Base-by-base conservation (phyloP, 73 alveolate species). In the Stentor coeruleus region DNA sequence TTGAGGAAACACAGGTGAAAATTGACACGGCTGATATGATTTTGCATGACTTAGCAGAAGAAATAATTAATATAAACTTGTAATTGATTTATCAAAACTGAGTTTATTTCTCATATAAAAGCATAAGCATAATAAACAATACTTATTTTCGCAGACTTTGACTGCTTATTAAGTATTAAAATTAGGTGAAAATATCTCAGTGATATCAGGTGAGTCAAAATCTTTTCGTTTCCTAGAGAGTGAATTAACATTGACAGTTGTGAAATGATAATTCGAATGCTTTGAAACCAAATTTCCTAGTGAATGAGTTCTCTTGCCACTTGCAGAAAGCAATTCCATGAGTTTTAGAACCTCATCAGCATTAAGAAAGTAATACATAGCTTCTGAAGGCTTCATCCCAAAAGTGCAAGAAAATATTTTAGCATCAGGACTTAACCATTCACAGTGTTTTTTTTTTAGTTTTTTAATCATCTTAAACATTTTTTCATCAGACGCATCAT, bases 401-500 rank as follows among this genome's bases (percentile, higher is more conserved):
- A 90, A 58, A 40, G 96, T 90, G 38, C 92, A 74, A 35, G 79
- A 28, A 2, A 66, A 66, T 0, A 33, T 66, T 20, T 20, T 20
- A 20, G 79, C 40, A 66, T 66, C 41, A 20, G n/a, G n/a, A 2
- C 37, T 31, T 0, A 66, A 31, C 88, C 74, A 40, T 39, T 82
- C 77, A 76, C 87, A 59, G 58, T 74, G 30, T 81, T 81, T 79
- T 86, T 84, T 76, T 86, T 89, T 77, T 60, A 89, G 60, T 35
- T 73, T 81, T 81, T 89, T 84, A 77, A 89, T 73, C 81, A 82
- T 82, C 60, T 89, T 89, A 86, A 89, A 89, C 95, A 89, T 89
- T 89, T 89, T 91, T 72, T 89, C 95, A 85, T 89, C 95, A 81
- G 93, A 86, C 36, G 59, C 76, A 83, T 89, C 95, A 85, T 86